These are phyloP conservation scores for Metahyphopichia silvanorum DNA, from an alignment of 805 yeast genomes.

Conservation along the genomic window DNA sequence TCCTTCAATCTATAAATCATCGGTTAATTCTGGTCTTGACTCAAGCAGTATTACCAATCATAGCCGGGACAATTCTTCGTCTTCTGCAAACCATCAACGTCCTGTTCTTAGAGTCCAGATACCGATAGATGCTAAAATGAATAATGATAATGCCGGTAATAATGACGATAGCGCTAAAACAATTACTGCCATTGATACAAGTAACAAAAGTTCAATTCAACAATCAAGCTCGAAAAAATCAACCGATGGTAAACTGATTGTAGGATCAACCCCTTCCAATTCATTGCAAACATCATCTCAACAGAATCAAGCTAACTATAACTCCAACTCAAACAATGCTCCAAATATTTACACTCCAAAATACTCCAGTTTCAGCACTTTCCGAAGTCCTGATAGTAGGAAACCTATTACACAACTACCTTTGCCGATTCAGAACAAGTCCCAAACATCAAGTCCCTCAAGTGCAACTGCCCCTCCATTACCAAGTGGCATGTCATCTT, in stretches of 20 bases:
- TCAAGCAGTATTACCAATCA: constrained; percentile 1
- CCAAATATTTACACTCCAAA: constrained; percentile 15
- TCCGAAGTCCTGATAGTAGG: constrained; percentile 26
- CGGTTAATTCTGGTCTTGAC: background rate
- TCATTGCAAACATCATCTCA: background rate
- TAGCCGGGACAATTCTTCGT: constrained; percentile 4
- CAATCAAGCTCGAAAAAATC: constrained; percentile 1
- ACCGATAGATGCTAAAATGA: constrained; percentile 46
- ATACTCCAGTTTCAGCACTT: constrained; percentile 18
- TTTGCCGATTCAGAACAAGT: constrained; percentile 30
- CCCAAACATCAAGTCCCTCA: constrained; percentile 39
- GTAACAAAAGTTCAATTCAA: constrained; percentile 4
- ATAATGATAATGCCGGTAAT: constrained; percentile 14
- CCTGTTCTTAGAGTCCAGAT: constrained; percentile 65
- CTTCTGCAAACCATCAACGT: constrained; percentile 28
- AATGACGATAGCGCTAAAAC: constrained; percentile 44
- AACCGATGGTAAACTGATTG: constrained; percentile 4
- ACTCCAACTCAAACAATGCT: constrained; percentile 6
- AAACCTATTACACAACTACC: constrained; percentile 33
- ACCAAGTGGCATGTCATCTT: constrained; percentile 20
- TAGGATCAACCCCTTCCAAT: constrained; percentile 1
- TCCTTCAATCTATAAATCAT: background rate
- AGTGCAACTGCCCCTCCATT: constrained; percentile 37
- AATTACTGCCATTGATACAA: constrained; percentile 39
- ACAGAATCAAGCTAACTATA: background rate